phyloP scores from a whole-genome alignment of 305 asterid genomes.

The Euphrasia arctica region DNA sequence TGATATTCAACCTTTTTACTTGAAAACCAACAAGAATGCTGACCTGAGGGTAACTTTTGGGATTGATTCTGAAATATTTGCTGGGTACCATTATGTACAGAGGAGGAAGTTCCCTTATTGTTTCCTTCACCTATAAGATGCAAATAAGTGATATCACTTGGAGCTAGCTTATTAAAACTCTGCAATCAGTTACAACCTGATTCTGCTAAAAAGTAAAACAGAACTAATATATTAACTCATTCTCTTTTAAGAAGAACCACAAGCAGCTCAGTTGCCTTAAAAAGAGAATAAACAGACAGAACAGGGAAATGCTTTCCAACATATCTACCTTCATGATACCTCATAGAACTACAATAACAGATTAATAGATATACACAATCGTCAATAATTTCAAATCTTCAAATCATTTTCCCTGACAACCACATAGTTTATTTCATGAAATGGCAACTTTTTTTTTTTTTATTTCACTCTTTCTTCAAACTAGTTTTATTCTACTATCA shows the following conservation, averaged over 20 bases:
- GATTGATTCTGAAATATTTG: conserved; percentile 30
- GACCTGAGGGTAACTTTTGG: conserved; percentile 40
- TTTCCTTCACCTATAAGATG: conserved; percentile 26
- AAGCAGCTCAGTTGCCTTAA: conserved; percentile 11
- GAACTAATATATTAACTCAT: neutral
- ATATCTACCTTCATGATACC: conserved; percentile 13
- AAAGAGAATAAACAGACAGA: conserved; percentile 16
- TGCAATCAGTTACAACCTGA: conserved; percentile 17
- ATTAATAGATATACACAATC: neutral
- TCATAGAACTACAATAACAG: conserved; percentile 1
- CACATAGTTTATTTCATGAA: neutral
- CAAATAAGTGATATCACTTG: conserved; percentile 12
- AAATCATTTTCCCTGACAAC: neutral
- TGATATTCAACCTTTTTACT: conserved; percentile 1
- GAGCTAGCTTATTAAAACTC: conserved; percentile 2
- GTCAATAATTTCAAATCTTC: conserved; percentile 8
- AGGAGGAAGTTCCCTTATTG: conserved; percentile 28
- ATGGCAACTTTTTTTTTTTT: neutral
- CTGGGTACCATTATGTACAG: conserved; percentile 26
- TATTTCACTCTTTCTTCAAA: conserved; percentile 18
- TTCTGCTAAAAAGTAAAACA: neutral
- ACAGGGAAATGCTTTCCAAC: neutral
- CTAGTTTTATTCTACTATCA: conserved; percentile 2
- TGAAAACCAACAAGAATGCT: conserved; percentile 14
- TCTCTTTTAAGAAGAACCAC: conserved; percentile 9